Conservation (phyloP, 345 rosid genomes). For the Crucihimalaya himalaica region DNA sequence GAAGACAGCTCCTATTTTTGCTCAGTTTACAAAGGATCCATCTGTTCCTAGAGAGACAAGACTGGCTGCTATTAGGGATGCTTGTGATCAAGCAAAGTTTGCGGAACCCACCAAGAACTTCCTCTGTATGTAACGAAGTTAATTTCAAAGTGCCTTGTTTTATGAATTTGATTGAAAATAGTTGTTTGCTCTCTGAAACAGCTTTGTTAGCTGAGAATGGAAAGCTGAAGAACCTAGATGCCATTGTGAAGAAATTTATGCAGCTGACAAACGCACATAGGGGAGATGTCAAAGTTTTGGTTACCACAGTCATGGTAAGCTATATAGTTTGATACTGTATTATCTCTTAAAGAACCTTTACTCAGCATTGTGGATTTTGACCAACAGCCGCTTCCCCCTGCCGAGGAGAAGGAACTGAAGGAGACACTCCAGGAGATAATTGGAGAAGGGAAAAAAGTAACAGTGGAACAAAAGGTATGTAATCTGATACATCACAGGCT, state of each 20-base stretch:
- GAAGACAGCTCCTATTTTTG: slow-evolving; percentile 57
- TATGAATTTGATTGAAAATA: background rate
- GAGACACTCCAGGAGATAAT: slow-evolving; percentile 74
- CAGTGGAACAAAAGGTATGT: slow-evolving; percentile 79
- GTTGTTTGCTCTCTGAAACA: slow-evolving; percentile 31
- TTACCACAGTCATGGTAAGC: slow-evolving; percentile 85
- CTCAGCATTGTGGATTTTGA: background rate
- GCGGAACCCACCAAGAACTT: slow-evolving; percentile 74
- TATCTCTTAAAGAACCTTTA: background rate
- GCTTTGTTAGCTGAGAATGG: slow-evolving; percentile 83
- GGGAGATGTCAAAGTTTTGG: slow-evolving; percentile 77
- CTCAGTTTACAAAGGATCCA: slow-evolving; percentile 75
- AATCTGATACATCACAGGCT: background rate
- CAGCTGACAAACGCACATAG: slow-evolving; percentile 84
- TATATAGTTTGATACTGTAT: background rate
- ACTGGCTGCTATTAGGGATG: slow-evolving; percentile 62
- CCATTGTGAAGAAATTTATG: slow-evolving; percentile 61
- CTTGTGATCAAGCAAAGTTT: slow-evolving; percentile 66
- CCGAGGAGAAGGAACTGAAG: slow-evolving; percentile 86
- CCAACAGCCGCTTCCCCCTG: slow-evolving; percentile 74
- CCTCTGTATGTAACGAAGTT: slow-evolving; percentile 53
- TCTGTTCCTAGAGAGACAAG: slow-evolving; percentile 66
- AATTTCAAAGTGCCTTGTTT: background rate
- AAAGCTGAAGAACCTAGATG: slow-evolving; percentile 65
- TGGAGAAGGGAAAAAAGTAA: slow-evolving; percentile 78